Conservation (phyloP, 192 early-diverging fungal species). For the Radiomyces spectabilis region DNA sequence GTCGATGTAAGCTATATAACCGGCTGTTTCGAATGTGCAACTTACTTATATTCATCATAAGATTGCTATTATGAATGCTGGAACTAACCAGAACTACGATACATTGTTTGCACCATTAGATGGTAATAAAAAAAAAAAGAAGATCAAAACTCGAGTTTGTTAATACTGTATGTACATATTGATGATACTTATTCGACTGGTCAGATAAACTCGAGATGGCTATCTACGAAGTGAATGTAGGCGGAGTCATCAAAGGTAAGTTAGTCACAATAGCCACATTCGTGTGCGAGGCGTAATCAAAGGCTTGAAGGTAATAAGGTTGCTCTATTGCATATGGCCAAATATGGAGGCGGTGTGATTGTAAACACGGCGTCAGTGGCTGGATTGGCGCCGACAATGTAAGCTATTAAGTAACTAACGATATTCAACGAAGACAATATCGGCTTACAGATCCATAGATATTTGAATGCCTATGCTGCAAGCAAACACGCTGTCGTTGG, state of each 20-base stretch:
- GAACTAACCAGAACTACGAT: neutral
- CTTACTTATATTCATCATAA: neutral
- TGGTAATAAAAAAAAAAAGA: slow-evolving; percentile 4
- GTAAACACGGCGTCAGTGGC: slow-evolving; percentile 21
- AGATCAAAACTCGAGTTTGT: too few relatives aligned
- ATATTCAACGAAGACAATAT: neutral
- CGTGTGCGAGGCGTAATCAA: neutral
- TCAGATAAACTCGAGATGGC: neutral
- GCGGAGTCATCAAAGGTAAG: neutral
- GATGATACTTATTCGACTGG: neutral
- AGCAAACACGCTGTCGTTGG: slow-evolving; percentile 23
- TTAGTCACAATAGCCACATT: neutral
- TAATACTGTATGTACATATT: neutral
- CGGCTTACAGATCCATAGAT: too few relatives aligned
- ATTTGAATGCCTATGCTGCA: slow-evolving; percentile 8
- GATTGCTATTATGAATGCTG: slow-evolving; percentile 24
- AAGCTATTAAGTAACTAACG: neutral
- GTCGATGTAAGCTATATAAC: slow-evolving; percentile 16
- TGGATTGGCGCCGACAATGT: slow-evolving; percentile 1
- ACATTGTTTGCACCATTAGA: slow-evolving; percentile 12
- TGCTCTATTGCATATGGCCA: slow-evolving; percentile 13
- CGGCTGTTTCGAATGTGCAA: neutral
- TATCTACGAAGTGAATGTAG: neutral
- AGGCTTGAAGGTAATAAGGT: slow-evolving; percentile 14
- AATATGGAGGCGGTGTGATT: slow-evolving; percentile 19